Base-by-base conservation (phyloP, 75 land plant species). In the Selaginella tamariscina region DNA sequence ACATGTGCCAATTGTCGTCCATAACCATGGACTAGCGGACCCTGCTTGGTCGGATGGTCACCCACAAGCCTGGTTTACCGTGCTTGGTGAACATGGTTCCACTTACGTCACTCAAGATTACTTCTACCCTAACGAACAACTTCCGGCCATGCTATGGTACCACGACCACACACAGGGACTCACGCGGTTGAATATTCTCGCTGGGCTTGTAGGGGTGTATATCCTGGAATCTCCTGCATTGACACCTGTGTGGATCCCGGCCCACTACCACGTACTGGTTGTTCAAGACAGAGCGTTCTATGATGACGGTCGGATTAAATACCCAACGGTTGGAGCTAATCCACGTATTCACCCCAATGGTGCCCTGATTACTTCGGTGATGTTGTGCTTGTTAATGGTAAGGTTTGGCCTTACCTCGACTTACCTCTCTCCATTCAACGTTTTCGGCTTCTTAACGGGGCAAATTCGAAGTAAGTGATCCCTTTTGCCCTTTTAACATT, bases 131-230 rank as follows among this genome's bases (percentile, higher is more conserved):
- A 59, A 59, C 26, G 21, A 21, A 5, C 62, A 59, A n/a, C 26
- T 59, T n/a, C 62, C 62, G 8, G 23, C 62, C 26, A 59, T n/a
- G 62, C 26, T 59, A n/a, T 59, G 62, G 62, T 59, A 59, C 62
- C 62, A 59, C 26, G 62, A 59, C 62, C 62, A 59, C n/a, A 59
- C 62, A 9, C 8, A 23, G 9, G 62, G 62, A 9, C 8, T 59
- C 62, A 59, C 62, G 27, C 23, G 62, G 26, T 21, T 59, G 5
- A 59, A 59, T n/a, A 27, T 59, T n/a, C 8, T 8, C 26, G 62
- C 62, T 2, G 62, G 62, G 21, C 62, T 59, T n/a, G 26, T 59
- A n/a, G 62, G 62, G 62, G 27, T 59, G 8, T 59, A 59, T 26
- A 2, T 59, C 8, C n/a, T 59, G 26, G 62, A 59, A 23, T 59